Conservation (phyloP, 495 filamentous ascomycete genomes). For the Mytilinidion resinicola region DNA sequence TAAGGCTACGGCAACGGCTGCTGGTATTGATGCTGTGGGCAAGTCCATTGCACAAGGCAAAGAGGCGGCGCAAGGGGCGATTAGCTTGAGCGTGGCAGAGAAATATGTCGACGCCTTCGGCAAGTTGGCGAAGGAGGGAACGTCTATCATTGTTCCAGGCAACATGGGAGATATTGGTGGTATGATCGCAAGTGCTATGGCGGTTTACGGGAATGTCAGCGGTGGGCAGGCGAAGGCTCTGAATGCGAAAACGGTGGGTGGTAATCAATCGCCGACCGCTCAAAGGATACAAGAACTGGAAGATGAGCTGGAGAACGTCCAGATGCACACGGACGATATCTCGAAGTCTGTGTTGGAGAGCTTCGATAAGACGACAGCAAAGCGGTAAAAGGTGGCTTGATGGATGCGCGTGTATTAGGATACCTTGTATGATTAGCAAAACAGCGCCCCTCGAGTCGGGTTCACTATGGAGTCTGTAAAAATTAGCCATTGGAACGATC, state of each 20-base stretch:
- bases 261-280: not conserved
- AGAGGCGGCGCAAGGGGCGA: conserved; percentile 68
- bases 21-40: conserved; percentile 81
- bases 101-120: conserved; percentile 97
- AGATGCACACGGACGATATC: not conserved
- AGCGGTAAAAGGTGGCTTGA: not conserved
- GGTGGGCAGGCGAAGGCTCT: conserved; percentile 68
- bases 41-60: conserved; percentile 61
- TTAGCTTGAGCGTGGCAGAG: conserved; percentile 85
- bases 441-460: no score
- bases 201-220: conserved; percentile 90
- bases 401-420: no score
- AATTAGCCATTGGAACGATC: no score
- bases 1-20: conserved; percentile 78
- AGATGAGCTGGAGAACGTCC: conserved; percentile 12
- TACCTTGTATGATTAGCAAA: no score
- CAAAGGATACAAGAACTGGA: conserved; percentile 25
- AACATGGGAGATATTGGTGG: conserved; percentile 95
- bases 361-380: conserved; percentile 14
- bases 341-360: conserved; percentile 7
- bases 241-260: conserved; percentile 43
- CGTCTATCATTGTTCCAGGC: conserved; percentile 87
- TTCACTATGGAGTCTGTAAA: no score
- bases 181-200: conserved; percentile 95
- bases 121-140: conserved; percentile 86